Percentiles rank a stretch among this genome's conserved stretches.
Conservation (phyloP, 495 filamentous ascomycete species). For the Penicillium maclennaniae region DNA sequence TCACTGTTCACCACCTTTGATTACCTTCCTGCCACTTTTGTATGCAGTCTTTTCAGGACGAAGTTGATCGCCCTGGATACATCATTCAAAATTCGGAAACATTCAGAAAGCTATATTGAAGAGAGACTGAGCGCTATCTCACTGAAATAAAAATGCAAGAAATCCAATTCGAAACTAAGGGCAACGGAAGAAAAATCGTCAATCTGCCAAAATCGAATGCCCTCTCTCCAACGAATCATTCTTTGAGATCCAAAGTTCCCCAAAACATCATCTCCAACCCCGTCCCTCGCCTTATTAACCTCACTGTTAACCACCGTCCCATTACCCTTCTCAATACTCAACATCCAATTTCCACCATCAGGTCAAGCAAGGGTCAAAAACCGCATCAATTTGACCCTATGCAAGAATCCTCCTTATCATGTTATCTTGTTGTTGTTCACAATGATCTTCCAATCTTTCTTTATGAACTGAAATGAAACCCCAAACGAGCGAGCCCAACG, state of each 20-base stretch:
- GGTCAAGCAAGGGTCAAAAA: neutral
- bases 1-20: no score
- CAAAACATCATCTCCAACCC: no score
- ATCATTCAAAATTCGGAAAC: no score
- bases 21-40: conserved; percentile 37
- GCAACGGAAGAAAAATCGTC: no score
- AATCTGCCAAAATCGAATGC: no score
- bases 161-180: no score
- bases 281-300: no score
- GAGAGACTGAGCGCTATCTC: no score
- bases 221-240: no score
- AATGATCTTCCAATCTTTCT: neutral
- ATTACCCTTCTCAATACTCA: neutral
- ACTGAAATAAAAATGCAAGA: no score
- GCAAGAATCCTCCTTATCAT: neutral
- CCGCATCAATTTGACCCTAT: neutral
- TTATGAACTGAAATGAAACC: neutral
- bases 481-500: neutral
- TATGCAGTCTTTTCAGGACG: conserved; percentile 22
- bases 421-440: neutral
- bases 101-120: no score
- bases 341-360: neutral
- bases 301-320: neutral
- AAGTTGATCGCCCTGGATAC: conserved; percentile 16
- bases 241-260: no score